Evolutionary conservation across 1,284 basidiomycete species (phyloP).

Genomic region (Boletus smithii): DNA sequence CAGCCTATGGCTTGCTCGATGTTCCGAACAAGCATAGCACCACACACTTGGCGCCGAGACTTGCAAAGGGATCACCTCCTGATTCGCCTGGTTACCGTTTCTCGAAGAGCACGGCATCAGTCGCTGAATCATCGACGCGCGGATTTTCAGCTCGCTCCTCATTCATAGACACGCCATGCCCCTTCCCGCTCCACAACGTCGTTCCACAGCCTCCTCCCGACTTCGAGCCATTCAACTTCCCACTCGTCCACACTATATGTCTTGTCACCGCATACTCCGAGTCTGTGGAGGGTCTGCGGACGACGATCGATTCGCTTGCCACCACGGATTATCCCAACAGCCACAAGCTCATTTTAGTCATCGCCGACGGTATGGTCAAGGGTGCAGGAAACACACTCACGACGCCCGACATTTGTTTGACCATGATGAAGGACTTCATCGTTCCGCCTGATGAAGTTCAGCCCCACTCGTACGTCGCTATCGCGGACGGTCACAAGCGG

Average conservation of each 20-base stretch:
- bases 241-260: conserved; percentile 90
- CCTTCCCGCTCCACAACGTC: conserved; percentile 89
- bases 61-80: conserved; percentile 61
- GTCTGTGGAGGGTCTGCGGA: conserved; percentile 93
- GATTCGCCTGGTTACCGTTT: conserved; percentile 73
- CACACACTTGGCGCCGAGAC: conserved; percentile 52
- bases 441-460: conserved; percentile 86
- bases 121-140: conserved; percentile 40
- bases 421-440: conserved; percentile 98
- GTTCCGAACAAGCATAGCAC: conserved; percentile 61
- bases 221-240: conserved; percentile 95
- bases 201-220: conserved; percentile 91
- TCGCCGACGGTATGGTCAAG: conserved; percentile 98
- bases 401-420: conserved; percentile 92
- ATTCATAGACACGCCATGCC: conserved; percentile 71
- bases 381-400: conserved; percentile 85
- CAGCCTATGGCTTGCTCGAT: conserved; percentile 74
- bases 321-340: conserved; percentile 99
- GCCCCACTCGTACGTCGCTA: conserved; percentile 95
- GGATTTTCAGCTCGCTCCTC: conserved; percentile 40
- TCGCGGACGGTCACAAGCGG: conserved; percentile 97
- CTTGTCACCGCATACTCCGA: conserved; percentile 99
- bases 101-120: conserved; percentile 81
- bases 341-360: conserved; percentile 94
- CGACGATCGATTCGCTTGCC: conserved; percentile 95